phyloP scores from a whole-genome alignment of 129 eudicot species.

The Scalesia atractyloides region DNA sequence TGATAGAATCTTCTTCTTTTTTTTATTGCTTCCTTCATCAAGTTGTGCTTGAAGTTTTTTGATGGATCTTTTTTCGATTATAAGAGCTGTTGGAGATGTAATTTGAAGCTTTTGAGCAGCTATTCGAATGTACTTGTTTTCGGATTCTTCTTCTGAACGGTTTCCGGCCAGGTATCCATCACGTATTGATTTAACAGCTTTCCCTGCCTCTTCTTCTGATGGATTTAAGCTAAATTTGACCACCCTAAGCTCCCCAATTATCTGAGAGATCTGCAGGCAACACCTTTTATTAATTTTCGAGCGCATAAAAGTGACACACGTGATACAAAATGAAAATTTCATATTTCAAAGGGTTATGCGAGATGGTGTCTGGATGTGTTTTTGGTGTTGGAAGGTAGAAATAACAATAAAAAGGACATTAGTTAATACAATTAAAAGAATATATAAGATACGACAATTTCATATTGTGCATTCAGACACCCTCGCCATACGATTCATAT shows the following conservation, averaged over 20 bases:
- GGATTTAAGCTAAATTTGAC: conserved; percentile 52
- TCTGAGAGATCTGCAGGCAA: conserved; percentile 56
- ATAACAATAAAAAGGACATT: not conserved
- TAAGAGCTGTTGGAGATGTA: conserved; percentile 54
- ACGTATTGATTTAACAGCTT: conserved; percentile 41
- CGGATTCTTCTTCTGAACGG: conserved; percentile 41
- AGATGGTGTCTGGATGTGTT: not conserved
- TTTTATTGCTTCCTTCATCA: conserved; percentile 32
- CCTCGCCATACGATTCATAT: not conserved
- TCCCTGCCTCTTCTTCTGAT: conserved; percentile 72
- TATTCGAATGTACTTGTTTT: conserved; percentile 40
- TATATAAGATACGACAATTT: not conserved
- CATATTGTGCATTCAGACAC: not conserved
- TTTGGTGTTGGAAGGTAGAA: not conserved
- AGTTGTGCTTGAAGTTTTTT: conserved; percentile 42
- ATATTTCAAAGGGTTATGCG: not conserved
- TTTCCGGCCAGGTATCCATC: conserved; percentile 38
- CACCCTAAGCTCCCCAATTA: conserved; percentile 45
- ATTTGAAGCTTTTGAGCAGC: conserved; percentile 59
- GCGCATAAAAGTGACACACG: not conserved
- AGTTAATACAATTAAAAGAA: not conserved
- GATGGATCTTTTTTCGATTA: conserved; percentile 69
- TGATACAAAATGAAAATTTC: not conserved
- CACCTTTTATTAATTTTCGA: conserved; percentile 12
- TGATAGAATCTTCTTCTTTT: conserved; percentile 47